Conservation (phyloP, 2,329 filamentous ascomycete species). For the Teratosphaeria pseudoeucalypti region DNA sequence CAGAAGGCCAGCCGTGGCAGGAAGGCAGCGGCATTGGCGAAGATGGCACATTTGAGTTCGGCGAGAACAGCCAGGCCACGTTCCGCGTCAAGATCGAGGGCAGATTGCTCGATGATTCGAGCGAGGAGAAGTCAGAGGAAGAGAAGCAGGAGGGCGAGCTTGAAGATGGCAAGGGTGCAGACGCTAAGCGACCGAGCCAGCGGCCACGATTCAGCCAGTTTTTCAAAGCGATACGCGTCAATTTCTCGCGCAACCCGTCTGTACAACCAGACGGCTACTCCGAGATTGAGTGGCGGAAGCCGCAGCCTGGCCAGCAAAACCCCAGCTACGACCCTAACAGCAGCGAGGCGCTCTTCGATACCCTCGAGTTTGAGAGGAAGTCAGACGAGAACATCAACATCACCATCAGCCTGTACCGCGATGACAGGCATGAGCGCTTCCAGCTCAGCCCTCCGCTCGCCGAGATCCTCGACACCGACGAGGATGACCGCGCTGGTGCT, state of each 20-base stretch:
- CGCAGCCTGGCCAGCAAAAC: conserved; percentile 41
- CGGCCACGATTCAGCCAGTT: conserved; percentile 62
- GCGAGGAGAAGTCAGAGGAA: conserved; percentile 33
- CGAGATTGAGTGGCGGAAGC: conserved; percentile 79
- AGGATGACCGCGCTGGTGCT: conserved; percentile 78
- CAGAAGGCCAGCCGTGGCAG: conserved; percentile 92
- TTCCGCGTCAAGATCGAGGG: conserved; percentile 92
- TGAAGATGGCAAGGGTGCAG: conserved; percentile 14
- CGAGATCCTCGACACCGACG: conserved; percentile 73
- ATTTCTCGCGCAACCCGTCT: conserved; percentile 46
- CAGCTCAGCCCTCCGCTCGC: conserved; percentile 67
- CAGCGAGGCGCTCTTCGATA: conserved; percentile 71
- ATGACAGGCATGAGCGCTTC: conserved; percentile 79
- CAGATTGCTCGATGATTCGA: conserved; percentile 54
- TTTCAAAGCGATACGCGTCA: conserved; percentile 67
- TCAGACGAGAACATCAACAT: conserved; percentile 90
- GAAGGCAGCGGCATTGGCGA: conserved; percentile 45
- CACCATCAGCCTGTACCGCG: conserved; percentile 72
- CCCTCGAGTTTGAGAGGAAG: conserved; percentile 80
- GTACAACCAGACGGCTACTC: conserved; percentile 55
- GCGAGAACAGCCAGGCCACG: conserved; percentile 62
- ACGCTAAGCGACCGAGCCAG: conserved; percentile 33
- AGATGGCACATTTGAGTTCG: conserved; percentile 68
- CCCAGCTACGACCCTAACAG: conserved; percentile 39
- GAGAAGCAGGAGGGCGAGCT: conserved; percentile 35